A percentile compares a stretch with the other conserved stretches of the same genome.
Evolutionary conservation across 768 basidiomycete genomes (phyloP).

Genomic region (Calocybe gangraenosa): DNA sequence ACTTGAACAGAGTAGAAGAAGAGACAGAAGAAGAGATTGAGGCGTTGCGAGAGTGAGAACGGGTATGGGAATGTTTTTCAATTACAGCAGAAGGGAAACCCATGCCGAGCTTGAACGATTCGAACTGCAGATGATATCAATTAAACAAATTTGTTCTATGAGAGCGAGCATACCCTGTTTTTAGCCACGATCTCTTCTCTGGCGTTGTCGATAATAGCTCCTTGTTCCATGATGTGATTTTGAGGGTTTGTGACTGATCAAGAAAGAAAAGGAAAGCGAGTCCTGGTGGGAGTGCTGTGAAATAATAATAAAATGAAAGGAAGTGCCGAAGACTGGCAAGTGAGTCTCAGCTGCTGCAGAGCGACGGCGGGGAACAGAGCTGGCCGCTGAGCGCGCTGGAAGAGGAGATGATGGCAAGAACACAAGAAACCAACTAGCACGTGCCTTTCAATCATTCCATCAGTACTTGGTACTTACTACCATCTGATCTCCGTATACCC

Average conservation of each 20-base stretch:
- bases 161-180: conserved; percentile 31
- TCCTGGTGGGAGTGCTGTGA: conserved; percentile 33
- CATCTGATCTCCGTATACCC: conserved; percentile 6
- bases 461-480: background rate
- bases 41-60: conserved; percentile 69
- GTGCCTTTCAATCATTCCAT: conserved; percentile 7
- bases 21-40: conserved; percentile 49
- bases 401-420: conserved; percentile 17
- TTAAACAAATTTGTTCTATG: background rate
- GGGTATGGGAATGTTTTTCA: conserved; percentile 49
- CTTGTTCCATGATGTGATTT: conserved; percentile 23
- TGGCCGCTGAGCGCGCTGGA: conserved; percentile 12
- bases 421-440: conserved; percentile 18
- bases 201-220: conserved; percentile 21
- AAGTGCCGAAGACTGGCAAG: conserved; percentile 26
- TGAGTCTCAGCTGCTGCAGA: conserved; percentile 15
- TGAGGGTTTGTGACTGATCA: conserved; percentile 10
- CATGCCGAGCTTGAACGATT: conserved; percentile 68
- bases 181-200: conserved; percentile 36
- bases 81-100: conserved; percentile 33
- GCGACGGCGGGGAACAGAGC: conserved; percentile 10
- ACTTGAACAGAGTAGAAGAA: conserved; percentile 34
- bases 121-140: conserved; percentile 42
- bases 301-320: conserved; percentile 32
- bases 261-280: conserved; percentile 27